phyloP scores from a whole-genome alignment of 116 monocot genomes.

The Trichopus zeylanicus region DNA sequence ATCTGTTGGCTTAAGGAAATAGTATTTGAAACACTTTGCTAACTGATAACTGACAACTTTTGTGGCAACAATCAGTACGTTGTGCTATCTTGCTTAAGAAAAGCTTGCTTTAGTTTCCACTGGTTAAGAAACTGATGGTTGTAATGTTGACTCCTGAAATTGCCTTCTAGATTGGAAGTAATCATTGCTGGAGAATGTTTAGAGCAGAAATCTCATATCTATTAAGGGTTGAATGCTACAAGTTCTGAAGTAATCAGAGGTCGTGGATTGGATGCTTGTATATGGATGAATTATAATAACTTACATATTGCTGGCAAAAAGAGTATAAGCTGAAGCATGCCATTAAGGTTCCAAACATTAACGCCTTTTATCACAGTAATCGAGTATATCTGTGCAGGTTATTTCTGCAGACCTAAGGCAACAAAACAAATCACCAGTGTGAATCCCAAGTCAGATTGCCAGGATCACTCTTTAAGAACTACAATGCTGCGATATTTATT shows the following conservation, averaged over 20 bases:
- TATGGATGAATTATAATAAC: neutral
- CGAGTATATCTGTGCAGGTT: slow-evolving; percentile 89
- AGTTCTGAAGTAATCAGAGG: neutral
- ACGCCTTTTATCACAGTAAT: slow-evolving; percentile 42
- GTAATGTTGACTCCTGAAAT: too few relatives aligned
- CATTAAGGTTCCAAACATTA: slow-evolving; percentile 13
- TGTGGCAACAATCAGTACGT: too few relatives aligned
- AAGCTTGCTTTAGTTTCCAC: too few relatives aligned
- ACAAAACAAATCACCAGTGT: slow-evolving; percentile 44
- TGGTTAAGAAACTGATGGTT: too few relatives aligned
- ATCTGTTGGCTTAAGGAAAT: too few relatives aligned
- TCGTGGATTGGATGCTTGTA: neutral
- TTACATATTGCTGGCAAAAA: slow-evolving; percentile 4
- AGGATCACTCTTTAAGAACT: slow-evolving; percentile 32
- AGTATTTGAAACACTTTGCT: too few relatives aligned
- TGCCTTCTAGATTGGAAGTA: too few relatives aligned
- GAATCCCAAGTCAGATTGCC: slow-evolving; percentile 42
- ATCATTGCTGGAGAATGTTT: too few relatives aligned
- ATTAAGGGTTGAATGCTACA: neutral
- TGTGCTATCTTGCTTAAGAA: too few relatives aligned
- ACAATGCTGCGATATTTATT: slow-evolving; percentile 29
- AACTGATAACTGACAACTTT: too few relatives aligned
- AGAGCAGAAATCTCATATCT: too few relatives aligned
- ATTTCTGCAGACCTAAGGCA: slow-evolving; percentile 59
- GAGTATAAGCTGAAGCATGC: slow-evolving; percentile 15